Evolutionary conservation across 2,329 filamentous ascomycete species (phyloP), one percentile per base, ranked within the genome.

Genomic region (Apiospora aurea): DNA sequence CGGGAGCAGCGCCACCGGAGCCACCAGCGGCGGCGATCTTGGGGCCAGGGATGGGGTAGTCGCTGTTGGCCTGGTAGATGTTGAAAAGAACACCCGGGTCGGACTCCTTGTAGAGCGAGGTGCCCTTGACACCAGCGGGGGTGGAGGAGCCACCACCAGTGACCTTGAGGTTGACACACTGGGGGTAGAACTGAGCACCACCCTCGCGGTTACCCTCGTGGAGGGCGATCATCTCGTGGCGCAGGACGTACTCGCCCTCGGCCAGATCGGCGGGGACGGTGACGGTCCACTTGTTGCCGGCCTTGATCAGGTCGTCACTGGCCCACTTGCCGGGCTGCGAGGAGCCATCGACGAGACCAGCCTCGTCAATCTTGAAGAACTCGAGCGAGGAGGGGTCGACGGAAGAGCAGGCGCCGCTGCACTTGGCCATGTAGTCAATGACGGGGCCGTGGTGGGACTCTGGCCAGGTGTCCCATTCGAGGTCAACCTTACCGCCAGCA

Each of bases 91-190:
- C 87, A 71, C 89, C 88, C 1, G 86, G 78, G 76, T 90, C 88
- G 69, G 82, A 83, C 69, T 82, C 77, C 41, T 81, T 88, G 83
- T 90, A 90, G 53, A 91, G 83, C 29, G 79, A 79, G 43, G 85
- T 88, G 71, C 85, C 89, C 29, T 84, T 77, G 38, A 82, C 84
- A 72, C 89, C 88, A n/a, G 78, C 75, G 43, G 83, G 82, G 72
- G 82, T 80, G 68, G 82, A 83, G 53, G 75, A 77, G 51, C 87
- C 87, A 47, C 80, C 79, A 66, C 87, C 86, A 68, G 85, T 86
- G 74, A 90, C 82, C 75, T 87, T 82, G 74, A 91, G 77, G 83
- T 91, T 90, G 77, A 89, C 80, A 78, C 89, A 87, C 75, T 86
- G 84, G 47, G 85, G 85, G 78, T 87, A 73, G 43, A 70, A 69